Conservation (phyloP, 257 asterid genomes). For the Lycium barbarum region DNA sequence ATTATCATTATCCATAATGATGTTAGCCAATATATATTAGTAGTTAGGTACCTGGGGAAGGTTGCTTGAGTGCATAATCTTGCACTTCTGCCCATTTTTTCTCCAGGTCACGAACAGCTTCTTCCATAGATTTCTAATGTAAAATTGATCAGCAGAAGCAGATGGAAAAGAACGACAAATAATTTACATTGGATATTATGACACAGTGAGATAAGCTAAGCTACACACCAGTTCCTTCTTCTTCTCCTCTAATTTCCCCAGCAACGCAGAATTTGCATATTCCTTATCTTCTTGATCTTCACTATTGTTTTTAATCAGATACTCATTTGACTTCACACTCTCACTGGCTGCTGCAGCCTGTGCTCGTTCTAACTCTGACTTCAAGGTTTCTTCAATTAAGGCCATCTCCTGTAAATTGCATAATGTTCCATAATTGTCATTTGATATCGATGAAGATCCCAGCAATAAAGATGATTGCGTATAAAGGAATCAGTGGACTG, state of each 20-base stretch:
- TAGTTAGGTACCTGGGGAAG: constrained; percentile 71
- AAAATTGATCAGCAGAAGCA: constrained; percentile 34
- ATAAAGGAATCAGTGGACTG: constrained; percentile 11
- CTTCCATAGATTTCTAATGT: constrained; percentile 69
- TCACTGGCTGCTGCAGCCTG: constrained; percentile 39
- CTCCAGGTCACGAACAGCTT: constrained; percentile 65
- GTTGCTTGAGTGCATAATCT: constrained; percentile 75
- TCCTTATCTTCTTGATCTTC: constrained; percentile 60
- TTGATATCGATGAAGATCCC: not conserved
- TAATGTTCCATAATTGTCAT: not conserved
- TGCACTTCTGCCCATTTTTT: constrained; percentile 72
- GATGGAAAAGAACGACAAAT: not conserved
- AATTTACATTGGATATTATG: not conserved
- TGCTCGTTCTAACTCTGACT: constrained; percentile 59
- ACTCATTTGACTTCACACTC: constrained; percentile 47
- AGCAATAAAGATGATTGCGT: constrained; percentile 7
- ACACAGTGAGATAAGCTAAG: constrained; percentile 11
- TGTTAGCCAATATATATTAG: not conserved
- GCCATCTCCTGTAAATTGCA: constrained; percentile 64
- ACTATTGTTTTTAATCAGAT: constrained; percentile 39
- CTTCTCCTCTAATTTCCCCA: constrained; percentile 72
- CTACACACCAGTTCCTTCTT: constrained; percentile 71
- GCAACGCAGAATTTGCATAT: constrained; percentile 48
- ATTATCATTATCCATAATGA: not conserved
- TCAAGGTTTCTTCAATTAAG: constrained; percentile 60